A percentile compares a stretch with the other conserved stretches of the same genome.
phyloP scores from a whole-genome alignment of 441 rosid genomes.

The Theobroma grandiflorum region DNA sequence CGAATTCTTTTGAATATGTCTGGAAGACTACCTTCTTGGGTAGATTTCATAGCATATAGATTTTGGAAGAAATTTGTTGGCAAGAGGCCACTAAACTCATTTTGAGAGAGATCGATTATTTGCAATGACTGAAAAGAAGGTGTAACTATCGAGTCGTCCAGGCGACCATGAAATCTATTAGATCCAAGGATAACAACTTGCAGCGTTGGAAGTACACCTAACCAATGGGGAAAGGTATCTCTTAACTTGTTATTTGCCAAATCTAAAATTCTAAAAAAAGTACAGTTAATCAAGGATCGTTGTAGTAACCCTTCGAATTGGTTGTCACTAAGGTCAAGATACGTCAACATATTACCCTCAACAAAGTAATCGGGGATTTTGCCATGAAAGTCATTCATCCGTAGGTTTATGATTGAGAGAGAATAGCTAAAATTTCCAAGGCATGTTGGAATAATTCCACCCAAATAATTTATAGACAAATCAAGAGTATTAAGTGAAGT shows the following conservation, averaged over 20 bases:
- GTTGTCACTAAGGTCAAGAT: conserved; percentile 25
- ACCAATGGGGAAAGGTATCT: conserved; percentile 30
- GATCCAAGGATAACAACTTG: not conserved
- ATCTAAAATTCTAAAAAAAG: conserved; percentile 26
- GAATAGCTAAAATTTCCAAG: not conserved
- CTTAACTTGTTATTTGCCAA: conserved; percentile 27
- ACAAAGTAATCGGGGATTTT: conserved; percentile 16
- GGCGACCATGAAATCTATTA: not conserved
- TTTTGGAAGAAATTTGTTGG: not conserved
- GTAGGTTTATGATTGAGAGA: conserved; percentile 24
- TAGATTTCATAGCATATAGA: conserved; percentile 22
- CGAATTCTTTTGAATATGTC: not conserved
- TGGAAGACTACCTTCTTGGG: no score
- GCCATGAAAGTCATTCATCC: conserved; percentile 24
- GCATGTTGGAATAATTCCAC: conserved; percentile 25
- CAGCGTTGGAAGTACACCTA: not conserved
- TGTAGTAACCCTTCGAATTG: conserved; percentile 22
- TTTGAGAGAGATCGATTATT: conserved; percentile 29
- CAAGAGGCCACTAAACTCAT: not conserved
- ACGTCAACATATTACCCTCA: not conserved
- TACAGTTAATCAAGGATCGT: not conserved
- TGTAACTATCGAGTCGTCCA: not conserved
- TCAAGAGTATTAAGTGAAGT: conserved; percentile 31
- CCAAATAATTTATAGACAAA: conserved; percentile 30
- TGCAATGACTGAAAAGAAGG: not conserved